Base-by-base conservation (phyloP, 2,329 filamentous ascomycete genomes). In the Phyllosticta citrichinensis region DNA sequence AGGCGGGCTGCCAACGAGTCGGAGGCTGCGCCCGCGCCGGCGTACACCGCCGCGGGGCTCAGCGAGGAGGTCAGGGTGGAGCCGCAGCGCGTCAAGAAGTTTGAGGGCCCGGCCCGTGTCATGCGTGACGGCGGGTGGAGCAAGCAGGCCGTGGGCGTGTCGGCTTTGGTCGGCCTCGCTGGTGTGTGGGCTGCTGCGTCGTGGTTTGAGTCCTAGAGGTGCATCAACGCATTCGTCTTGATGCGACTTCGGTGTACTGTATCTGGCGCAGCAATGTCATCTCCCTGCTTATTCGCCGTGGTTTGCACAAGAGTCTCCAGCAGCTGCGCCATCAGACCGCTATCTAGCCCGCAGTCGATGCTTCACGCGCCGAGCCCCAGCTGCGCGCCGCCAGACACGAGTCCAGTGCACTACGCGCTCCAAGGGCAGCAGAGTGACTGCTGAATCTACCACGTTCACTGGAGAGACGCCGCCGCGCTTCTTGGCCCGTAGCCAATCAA, bases 131-230 rank as follows among this genome's bases (percentile, higher is more conserved):
- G 71, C 20, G 68, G 69, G 2, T 77, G 75, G 73, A 61, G 68
- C 8, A 78, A 76, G 62, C 73, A 76, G 62, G 64, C 69, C 14
- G 66, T 74, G 25, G 76, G 76, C 20, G 70, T 71, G 25, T 71
- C 69, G 8, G 73, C 75, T 0, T 63, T 77, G 56, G 61, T 72
- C 5, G 75, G 72, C 3, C 72, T 75, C 63, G 71, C 71, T 12
- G 72, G 70, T 5, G 66, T 73, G 3, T 78, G 76, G 76, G 64
- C 70, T 12, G 74, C 68, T 40, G 75, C 72, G 6, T 74, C 72
- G 27, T 75, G 68, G 69, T 62, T 76, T 1, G 74, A 76, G 56
- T 52, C 59, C 20, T 58, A 59, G 54, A 22, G 17, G 17, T 20
- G 20, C 51, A 52, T 52, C 53, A 27, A 61, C 22, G 22, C 22